Base-by-base conservation (phyloP, 768 basidiomycete species). In the Tulasnella calospora region DNA sequence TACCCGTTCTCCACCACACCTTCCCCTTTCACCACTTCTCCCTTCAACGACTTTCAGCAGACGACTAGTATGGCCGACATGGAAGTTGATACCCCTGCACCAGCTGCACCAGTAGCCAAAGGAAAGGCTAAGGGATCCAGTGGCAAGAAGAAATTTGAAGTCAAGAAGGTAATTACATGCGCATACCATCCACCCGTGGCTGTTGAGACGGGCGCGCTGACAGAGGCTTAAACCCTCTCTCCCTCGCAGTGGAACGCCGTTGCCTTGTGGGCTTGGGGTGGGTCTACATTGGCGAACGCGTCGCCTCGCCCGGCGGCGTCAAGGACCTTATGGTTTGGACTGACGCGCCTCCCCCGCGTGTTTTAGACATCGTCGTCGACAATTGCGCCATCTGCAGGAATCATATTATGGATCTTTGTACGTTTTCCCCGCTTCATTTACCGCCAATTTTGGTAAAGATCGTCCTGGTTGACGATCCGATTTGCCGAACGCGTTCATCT, bases 321-420 rank as follows among this genome's bases (percentile, higher is more conserved):
- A 8, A 21, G 55, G 6, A 9, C 6, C 17, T 71, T 8, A 46
- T 67, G 57, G 40, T 51, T 47, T 74, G 8, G 73, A 74, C 73
- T 74, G 73, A 74, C 73, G 61, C 61, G 61, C 61, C 61, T 67
- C 15, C 27, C 61, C n/a, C 61, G 61, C 61, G 61, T n/a, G 38
- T 46, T 13, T 44, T 79, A 97, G 96, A 99, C 84, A 98, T 99
- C 83, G 96, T 98, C 79, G 97, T 98, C 78, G 97, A 99, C 86
- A 99, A 98, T 86, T 99, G 98, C 82, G 98, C 98, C 73, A 99
- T 99, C 87, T 99, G 98, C 89, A 91, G 96, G 85, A 98, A 98
- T 84, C 97, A 99, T 83, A 99, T 99, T 87, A 99, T 99, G 98
- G 98, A 99, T 85, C 92, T 99, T 69, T 99, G 98, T 99, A 82